A percentile compares a stretch with the other conserved stretches of the same genome.
Evolutionary conservation across 1,139 yeast species (phyloP).

Genomic region (Sugiyamaella sp.): DNA sequence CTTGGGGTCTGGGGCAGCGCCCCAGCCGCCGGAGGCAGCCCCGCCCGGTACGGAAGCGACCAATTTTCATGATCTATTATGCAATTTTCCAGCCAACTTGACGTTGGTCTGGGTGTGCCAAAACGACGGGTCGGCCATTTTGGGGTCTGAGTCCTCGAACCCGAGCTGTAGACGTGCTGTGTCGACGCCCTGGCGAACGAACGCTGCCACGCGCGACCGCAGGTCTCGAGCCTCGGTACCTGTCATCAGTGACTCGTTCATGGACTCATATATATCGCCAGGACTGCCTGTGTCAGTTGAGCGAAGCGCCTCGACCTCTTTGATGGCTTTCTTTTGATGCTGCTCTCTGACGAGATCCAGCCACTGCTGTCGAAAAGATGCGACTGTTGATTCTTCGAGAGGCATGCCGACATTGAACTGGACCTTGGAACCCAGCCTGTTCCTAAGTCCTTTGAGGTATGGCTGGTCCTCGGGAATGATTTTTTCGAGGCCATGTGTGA

Average conservation of each 20-base stretch:
- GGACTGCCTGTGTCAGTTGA: not conserved
- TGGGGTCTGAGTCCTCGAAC: constrained; percentile 46
- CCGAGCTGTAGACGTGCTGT: constrained; percentile 58
- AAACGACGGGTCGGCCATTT: constrained; percentile 67
- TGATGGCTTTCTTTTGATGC: not conserved
- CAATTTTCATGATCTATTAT: constrained; percentile 13
- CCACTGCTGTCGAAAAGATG: constrained; percentile 69
- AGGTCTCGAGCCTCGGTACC: constrained; percentile 66
- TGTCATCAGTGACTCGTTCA: constrained; percentile 60
- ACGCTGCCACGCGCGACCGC: constrained; percentile 71
- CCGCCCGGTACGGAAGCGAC: no score
- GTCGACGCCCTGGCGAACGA: constrained; percentile 65
- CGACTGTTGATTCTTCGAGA: constrained; percentile 63
- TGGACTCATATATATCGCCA: constrained; percentile 44
- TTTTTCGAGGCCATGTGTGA: constrained; percentile 82
- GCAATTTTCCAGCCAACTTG: constrained; percentile 19
- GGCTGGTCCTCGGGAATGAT: constrained; percentile 73
- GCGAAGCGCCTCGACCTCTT: not conserved
- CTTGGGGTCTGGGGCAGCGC: not conserved
- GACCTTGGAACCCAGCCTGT: constrained; percentile 67
- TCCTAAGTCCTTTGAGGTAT: constrained; percentile 50
- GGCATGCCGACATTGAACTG: constrained; percentile 75
- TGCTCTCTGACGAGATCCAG: constrained; percentile 50
- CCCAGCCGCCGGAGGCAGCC: constrained; percentile 4
- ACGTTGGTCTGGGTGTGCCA: constrained; percentile 51